These are phyloP conservation scores for Sugiyamaella smithiae DNA, from an alignment of 805 yeast genomes.

Conservation along the genomic window DNA sequence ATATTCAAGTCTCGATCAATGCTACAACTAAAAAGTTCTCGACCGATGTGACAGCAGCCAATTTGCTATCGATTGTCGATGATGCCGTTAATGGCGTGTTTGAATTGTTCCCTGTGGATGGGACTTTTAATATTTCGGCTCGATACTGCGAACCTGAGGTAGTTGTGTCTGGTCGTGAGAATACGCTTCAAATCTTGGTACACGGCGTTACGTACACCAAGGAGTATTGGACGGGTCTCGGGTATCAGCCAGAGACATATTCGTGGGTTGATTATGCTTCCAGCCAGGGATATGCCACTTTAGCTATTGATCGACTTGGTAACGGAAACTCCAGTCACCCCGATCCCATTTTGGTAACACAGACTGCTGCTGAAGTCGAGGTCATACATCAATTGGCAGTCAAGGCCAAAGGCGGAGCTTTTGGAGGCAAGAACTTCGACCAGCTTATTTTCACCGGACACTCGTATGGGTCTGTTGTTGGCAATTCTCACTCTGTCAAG, in stretches of 20 bases:
- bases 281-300: neutral
- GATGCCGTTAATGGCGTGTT: neutral
- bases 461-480: neutral
- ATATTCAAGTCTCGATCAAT: neutral
- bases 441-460: constrained; percentile 8
- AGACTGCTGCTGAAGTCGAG: neutral
- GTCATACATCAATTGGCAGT: neutral
- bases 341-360: neutral
- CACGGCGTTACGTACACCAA: neutral
- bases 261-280: neutral
- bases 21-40: neutral
- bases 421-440: constrained; percentile 7
- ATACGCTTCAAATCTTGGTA: neutral
- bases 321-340: neutral
- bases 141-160: neutral
- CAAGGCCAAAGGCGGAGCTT: neutral
- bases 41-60: neutral
- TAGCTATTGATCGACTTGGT: neutral
- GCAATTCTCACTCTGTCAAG: neutral
- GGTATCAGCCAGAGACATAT: neutral
- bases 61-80: neutral
- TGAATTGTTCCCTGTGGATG: neutral
- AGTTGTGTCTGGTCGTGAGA: neutral
- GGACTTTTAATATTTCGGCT: neutral
- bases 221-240: neutral